These are phyloP conservation scores for Rhizophora apiculata DNA, from an alignment of 345 rosid species.

Conservation along the genomic window DNA sequence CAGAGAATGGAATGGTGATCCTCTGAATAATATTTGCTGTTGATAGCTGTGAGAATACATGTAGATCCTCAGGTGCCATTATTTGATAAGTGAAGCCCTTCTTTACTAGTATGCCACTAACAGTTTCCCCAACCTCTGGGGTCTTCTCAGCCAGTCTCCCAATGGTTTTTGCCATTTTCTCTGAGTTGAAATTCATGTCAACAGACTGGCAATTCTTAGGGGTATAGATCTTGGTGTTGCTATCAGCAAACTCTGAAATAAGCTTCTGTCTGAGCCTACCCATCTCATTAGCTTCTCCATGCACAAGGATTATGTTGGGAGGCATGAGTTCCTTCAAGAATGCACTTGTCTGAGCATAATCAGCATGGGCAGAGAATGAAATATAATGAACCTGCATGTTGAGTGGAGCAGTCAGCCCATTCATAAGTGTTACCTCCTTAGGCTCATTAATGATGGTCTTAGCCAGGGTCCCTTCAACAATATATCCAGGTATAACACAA, in stretches of 20 bases:
- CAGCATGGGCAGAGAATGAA: constrained; percentile 93
- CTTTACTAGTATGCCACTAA: constrained; percentile 60
- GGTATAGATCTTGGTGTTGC: constrained; percentile 68
- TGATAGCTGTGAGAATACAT: constrained; percentile 87
- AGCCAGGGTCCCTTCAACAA: constrained; percentile 44
- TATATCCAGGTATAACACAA: constrained; percentile 79
- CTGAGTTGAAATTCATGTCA: constrained; percentile 78
- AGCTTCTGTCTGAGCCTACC: constrained; percentile 86
- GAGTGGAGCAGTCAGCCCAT: constrained; percentile 76
- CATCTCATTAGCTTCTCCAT: constrained; percentile 92
- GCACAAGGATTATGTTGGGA: constrained; percentile 91
- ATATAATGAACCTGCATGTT: constrained; percentile 90
- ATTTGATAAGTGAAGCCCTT: constrained; percentile 92
- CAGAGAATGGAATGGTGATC: constrained; percentile 73
- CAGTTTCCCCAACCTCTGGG: too few species aligned
- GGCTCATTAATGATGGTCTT: too few species aligned
- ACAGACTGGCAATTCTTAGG: constrained; percentile 94
- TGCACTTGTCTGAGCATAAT: constrained; percentile 89
- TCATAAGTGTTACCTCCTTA: too few species aligned
- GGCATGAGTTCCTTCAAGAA: constrained; percentile 90
- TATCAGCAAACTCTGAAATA: constrained; percentile 62
- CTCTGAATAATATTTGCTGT: constrained; percentile 78
- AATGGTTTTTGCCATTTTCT: constrained; percentile 77
- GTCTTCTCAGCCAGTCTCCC: constrained; percentile 1
- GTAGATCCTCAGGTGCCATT: constrained; percentile 96